Evolutionary conservation across 495 filamentous ascomycete species (phyloP).

Genomic region (Aspergillus indologenus): DNA sequence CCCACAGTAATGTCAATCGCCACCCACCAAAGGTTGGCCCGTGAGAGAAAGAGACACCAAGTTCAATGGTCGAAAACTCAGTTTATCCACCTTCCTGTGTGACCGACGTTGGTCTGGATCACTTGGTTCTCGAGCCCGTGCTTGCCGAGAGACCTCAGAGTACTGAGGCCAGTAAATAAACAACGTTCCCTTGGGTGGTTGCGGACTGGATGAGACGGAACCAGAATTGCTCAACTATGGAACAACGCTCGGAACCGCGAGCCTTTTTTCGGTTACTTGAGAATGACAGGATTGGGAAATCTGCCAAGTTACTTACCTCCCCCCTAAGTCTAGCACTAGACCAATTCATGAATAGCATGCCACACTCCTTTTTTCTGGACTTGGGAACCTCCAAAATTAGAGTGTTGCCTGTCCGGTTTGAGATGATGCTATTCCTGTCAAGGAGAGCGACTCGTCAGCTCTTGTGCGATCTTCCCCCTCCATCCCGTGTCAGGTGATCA

Average conservation of each 20-base stretch:
- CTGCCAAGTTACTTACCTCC: neutral
- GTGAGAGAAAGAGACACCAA: neutral
- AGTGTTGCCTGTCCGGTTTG: neutral
- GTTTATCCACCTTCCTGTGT: slow-evolving; percentile 1
- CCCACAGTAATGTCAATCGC: slow-evolving; percentile 4
- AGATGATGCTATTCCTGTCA: slow-evolving; percentile 4
- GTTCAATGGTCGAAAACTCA: neutral
- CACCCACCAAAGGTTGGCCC: neutral
- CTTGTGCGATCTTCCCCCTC: neutral
- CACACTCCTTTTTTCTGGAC: slow-evolving; percentile 1
- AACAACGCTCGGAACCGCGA: neutral
- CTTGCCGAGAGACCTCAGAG: neutral
- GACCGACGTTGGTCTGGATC: neutral
- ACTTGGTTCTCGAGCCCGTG: neutral
- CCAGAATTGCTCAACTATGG: slow-evolving; percentile 3
- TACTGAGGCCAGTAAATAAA: slow-evolving; percentile 19
- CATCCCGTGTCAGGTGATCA: slow-evolving; percentile 7
- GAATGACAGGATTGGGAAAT: neutral
- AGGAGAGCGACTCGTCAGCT: slow-evolving; percentile 1
- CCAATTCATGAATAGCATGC: neutral
- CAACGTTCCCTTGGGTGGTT: slow-evolving; percentile 17
- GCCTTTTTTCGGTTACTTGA: neutral
- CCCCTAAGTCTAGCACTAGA: no score
- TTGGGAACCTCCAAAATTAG: neutral
- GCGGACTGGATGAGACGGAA: slow-evolving; percentile 16